Evolutionary conservation across 352 stramenopile genomes (phyloP).

Genomic region (Globisporangium apiculatum): DNA sequence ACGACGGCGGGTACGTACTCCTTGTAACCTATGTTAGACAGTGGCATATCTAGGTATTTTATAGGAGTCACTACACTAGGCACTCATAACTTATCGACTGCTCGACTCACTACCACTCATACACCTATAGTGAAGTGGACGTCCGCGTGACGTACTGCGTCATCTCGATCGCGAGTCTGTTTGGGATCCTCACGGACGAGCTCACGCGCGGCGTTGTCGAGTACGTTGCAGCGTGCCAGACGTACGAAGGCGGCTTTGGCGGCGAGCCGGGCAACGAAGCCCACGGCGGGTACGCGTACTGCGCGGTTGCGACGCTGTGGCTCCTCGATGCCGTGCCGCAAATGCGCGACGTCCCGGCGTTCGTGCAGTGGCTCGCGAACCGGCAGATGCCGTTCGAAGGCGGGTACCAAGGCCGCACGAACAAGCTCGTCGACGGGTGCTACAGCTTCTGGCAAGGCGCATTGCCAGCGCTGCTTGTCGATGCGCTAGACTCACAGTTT

Average conservation of each 20-base stretch:
- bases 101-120: background rate
- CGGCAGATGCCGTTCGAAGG: constrained; percentile 94
- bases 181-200: constrained; percentile 90
- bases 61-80: background rate
- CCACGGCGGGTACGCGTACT: constrained; percentile 99
- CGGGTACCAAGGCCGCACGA: constrained; percentile 92
- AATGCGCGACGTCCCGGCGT: constrained; percentile 40
- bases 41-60: background rate
- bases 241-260: constrained; percentile 96
- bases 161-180: constrained; percentile 90
- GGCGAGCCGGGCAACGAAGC: constrained; percentile 91
- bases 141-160: constrained; percentile 97
- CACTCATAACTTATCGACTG: too few species aligned
- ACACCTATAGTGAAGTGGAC: constrained; percentile 85
- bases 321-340: constrained; percentile 78
- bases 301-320: constrained; percentile 90
- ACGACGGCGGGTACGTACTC: constrained; percentile 86
- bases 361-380: constrained; percentile 88
- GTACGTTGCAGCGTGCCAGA: constrained; percentile 91
- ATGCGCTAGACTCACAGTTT: constrained; percentile 36
- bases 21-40: background rate
- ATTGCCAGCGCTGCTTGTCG: constrained; percentile 73
- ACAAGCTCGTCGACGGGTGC: constrained; percentile 99
- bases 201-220: constrained; percentile 71
- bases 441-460: constrained; percentile 99